A percentile compares a stretch with the other conserved stretches of the same genome.
phyloP scores from a whole-genome alignment of 2,329 filamentous ascomycete species.

The Aspergillus vadensis region DNA sequence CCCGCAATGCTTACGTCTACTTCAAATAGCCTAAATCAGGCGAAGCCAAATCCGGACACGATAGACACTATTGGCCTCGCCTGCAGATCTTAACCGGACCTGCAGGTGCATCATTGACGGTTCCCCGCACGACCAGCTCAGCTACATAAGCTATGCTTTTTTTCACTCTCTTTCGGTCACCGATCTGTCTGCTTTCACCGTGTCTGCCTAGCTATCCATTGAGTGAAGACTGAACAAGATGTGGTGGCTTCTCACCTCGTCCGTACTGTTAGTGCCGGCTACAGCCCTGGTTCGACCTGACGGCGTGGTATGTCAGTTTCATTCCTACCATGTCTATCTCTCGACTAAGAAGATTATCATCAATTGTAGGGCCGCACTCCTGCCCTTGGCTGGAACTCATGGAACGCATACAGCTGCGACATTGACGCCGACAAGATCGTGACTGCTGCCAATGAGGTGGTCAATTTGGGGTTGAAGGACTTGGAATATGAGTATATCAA shows the following conservation, averaged over 20 bases:
- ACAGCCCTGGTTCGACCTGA: slow-evolving; percentile 30
- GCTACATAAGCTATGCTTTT: neutral
- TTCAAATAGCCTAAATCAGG: neutral
- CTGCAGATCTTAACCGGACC: neutral
- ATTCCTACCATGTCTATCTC: neutral
- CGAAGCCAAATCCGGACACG: neutral
- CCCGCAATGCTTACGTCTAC: no score
- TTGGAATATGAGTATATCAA: slow-evolving; percentile 54
- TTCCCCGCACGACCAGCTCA: neutral
- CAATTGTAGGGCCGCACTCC: slow-evolving; percentile 29
- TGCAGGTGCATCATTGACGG: neutral
- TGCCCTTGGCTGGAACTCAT: slow-evolving; percentile 49
- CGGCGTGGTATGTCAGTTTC: slow-evolving; percentile 27
- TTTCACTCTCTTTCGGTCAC: no score
- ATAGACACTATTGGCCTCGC: neutral
- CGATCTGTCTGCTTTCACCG: neutral
- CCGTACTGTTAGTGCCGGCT: slow-evolving; percentile 17
- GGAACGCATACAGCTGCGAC: slow-evolving; percentile 53
- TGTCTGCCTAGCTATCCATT: neutral
- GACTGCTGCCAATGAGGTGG: slow-evolving; percentile 49
- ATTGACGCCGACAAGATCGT: slow-evolving; percentile 51
- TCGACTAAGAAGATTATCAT: neutral
- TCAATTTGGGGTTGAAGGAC: slow-evolving; percentile 51
- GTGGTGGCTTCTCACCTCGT: neutral
- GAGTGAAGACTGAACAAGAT: neutral